Conservation (phyloP, 2,329 filamentous ascomycete species). For the Cordyceps tenuipes region DNA sequence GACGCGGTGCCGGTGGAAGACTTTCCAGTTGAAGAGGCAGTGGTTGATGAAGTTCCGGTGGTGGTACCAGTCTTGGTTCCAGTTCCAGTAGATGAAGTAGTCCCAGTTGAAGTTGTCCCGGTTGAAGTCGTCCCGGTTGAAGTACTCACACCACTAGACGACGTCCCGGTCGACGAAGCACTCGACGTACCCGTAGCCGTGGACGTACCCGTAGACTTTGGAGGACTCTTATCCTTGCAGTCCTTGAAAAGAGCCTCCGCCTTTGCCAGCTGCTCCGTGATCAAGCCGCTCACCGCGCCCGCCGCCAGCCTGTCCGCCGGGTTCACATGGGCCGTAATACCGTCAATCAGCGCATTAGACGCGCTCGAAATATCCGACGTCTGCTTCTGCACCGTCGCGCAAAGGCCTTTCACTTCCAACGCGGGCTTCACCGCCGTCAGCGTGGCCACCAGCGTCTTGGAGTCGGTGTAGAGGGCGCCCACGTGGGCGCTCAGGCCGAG, state of each 20-base stretch:
- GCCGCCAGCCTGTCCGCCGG: neutral
- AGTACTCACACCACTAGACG: neutral
- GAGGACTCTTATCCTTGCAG: slow-evolving; percentile 4
- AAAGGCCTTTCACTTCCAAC: neutral
- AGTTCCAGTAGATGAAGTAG: neutral
- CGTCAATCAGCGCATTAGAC: slow-evolving; percentile 6
- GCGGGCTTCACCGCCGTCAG: neutral
- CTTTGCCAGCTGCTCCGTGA: neutral
- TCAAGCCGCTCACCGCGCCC: neutral
- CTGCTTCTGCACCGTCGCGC: neutral
- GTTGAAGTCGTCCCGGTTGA: too few relatives aligned
- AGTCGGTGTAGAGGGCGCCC: neutral
- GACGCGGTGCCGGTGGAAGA: neutral
- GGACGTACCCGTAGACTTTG: neutral
- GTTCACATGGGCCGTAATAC: neutral
- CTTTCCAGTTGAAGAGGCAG: neutral
- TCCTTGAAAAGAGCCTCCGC: neutral
- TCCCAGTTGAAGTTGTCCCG: too few relatives aligned
- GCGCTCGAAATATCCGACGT: neutral
- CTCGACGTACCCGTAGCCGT: too few relatives aligned
- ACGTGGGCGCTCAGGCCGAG: neutral
- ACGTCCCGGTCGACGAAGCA: neutral
- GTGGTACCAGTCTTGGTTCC: neutral
- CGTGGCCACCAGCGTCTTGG: neutral
- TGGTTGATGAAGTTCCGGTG: neutral